Evolutionary conservation across 352 stramenopile species (phyloP), one percentile per base, ranked within the genome.

Genomic region (Pythium sukuiense): DNA sequence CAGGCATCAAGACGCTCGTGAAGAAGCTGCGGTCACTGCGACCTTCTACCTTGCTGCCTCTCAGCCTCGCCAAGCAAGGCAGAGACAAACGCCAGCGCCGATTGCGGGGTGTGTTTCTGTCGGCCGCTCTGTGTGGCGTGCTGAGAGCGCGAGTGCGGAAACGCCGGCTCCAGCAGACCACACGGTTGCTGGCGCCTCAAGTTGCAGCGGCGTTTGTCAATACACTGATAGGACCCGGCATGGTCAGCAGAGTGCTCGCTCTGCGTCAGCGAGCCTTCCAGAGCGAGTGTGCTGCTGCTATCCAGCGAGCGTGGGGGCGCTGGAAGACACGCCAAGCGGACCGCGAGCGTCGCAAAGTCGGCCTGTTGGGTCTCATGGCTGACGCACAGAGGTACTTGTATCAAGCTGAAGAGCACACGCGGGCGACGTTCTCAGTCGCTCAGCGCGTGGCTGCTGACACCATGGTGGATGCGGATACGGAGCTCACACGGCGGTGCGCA

Each of bases 401-500:
- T n/a, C 29, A 11, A 8, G 20, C 33, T 13, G 55, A 69, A 6
- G 32, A 26, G 0, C 45, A 55, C 9, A 30, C 16, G 13, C 45
- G 24, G 2, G 11, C 55, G 0, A 49, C 46, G 2, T 2, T 20
- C 3, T 20, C 13, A 1, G 41, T 61, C 2, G 3, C 50, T 18
- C 26, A 29, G 4, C 13, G 27, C 2, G 26, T 46, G 16, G 59
- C 18, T 1, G 12, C 14, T n/a, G 16, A 2, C 3, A 30, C 26
- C 9, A 20, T 61, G 18, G 30, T 9, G 11, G 11, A 8, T 43
- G 24, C 57, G 2, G 8, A 16, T 33, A 14, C 14, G 1, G 45
- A 69, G 26, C 35, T 63, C 13, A 35, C 50, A 2, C 67, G 72
- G 14, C 72, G 77, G 29, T 37, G 85, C 12, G 75, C 73, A 2